Percentiles rank a stretch among this genome's conserved stretches.
phyloP scores from a whole-genome alignment of 148 eudicot genomes.

The Cornus kousa region DNA sequence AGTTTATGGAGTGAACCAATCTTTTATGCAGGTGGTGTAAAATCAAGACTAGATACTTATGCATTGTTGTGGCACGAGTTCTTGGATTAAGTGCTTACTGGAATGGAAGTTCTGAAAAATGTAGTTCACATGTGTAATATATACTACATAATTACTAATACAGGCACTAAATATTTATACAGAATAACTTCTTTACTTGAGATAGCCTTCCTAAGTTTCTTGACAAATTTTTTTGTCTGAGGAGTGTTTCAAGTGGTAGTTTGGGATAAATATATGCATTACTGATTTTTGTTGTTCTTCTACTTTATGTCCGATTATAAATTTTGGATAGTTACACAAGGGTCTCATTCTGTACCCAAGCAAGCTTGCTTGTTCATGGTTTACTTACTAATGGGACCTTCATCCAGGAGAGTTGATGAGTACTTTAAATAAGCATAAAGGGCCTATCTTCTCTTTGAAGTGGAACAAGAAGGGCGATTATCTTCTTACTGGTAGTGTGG shows the following conservation, averaged over 20 bases:
- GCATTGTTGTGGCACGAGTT: neutral
- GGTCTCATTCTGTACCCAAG: neutral
- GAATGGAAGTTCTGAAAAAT: neutral
- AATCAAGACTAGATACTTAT: neutral
- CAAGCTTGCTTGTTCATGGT: neutral
- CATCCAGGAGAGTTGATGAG: conserved; percentile 57
- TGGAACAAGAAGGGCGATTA: conserved; percentile 82
- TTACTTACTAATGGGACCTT: conserved; percentile 10
- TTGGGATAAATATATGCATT: neutral
- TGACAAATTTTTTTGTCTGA: neutral
- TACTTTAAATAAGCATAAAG: conserved; percentile 62
- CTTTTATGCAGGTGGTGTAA: neutral
- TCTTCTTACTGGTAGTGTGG: conserved; percentile 73
- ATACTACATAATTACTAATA: neutral
- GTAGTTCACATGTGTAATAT: neutral
- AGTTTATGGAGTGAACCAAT: too few relatives aligned
- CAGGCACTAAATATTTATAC: neutral
- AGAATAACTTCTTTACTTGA: neutral
- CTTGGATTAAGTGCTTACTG: neutral
- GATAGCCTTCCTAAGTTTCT: neutral
- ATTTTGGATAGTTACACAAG: neutral
- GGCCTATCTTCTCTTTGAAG: conserved; percentile 71
- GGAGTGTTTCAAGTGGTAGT: neutral
- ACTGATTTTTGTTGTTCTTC: neutral
- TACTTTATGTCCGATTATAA: conserved; percentile 2